Evolutionary conservation across 768 basidiomycete genomes (phyloP).

Genomic region (Pseudohyphozyma bogoriensis): DNA sequence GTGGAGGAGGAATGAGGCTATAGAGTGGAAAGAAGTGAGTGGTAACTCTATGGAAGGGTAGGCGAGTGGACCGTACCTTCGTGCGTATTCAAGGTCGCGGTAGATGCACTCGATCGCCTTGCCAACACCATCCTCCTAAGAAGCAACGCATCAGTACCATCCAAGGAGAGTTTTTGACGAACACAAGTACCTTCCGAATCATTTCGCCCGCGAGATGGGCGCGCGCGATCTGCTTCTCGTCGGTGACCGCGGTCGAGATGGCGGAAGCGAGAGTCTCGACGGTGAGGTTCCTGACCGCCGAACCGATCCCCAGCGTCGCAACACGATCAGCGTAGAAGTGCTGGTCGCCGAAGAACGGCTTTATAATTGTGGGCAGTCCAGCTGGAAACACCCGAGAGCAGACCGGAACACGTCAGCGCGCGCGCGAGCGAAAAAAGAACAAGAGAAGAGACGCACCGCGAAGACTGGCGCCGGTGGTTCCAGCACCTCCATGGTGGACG

Average conservation of each 20-base stretch:
- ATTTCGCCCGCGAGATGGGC: conserved; percentile 75
- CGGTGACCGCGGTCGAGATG: conserved; percentile 68
- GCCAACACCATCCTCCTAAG: conserved; percentile 90
- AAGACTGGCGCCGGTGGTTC: conserved; percentile 87
- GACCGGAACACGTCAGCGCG: neutral
- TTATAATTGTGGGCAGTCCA: conserved; percentile 88
- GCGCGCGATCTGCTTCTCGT: conserved; percentile 75
- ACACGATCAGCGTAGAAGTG: conserved; percentile 97
- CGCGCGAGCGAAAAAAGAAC: conserved; percentile 14
- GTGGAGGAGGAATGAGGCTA: neutral
- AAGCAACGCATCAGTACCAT: conserved; percentile 3
- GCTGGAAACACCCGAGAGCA: conserved; percentile 46
- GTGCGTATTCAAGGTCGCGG: conserved; percentile 92
- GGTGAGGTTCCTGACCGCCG: conserved; percentile 76
- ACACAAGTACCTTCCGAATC: conserved; percentile 56
- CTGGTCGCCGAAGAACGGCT: conserved; percentile 96
- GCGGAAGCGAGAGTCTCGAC: conserved; percentile 68
- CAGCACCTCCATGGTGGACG: conserved; percentile 95
- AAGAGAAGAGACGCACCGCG: too few relatives aligned
- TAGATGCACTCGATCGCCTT: conserved; percentile 93
- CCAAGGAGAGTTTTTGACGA: too few relatives aligned
- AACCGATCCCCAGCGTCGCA: conserved; percentile 87
- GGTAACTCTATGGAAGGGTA: too few relatives aligned
- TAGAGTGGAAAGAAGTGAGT: too few relatives aligned
- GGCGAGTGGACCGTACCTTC: too few relatives aligned